Conservation (phyloP, 2,329 filamentous ascomycete species). For the Monilinia fructigena region DNA sequence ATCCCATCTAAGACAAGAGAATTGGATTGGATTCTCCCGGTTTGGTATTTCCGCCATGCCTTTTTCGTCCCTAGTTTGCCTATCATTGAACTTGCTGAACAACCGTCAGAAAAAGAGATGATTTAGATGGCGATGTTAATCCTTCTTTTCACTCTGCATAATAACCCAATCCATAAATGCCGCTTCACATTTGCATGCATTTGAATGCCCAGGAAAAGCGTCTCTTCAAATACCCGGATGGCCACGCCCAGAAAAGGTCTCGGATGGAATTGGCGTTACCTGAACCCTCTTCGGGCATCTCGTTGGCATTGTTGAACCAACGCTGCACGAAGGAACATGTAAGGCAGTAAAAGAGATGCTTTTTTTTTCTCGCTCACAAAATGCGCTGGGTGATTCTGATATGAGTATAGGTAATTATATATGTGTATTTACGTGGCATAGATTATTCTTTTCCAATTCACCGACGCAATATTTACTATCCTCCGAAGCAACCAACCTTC, state of each 20-base stretch:
- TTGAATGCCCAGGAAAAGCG: neutral
- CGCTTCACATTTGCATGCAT: slow-evolving; percentile 4
- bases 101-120: neutral
- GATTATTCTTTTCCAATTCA: neutral
- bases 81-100: slow-evolving; percentile 16
- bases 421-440: slow-evolving; percentile 1
- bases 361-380: neutral
- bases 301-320: slow-evolving; percentile 17
- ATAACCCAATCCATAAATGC: neutral
- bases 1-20: slow-evolving; percentile 5
- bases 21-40: slow-evolving; percentile 15
- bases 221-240: neutral
- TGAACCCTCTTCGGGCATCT: slow-evolving; percentile 10
- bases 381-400: slow-evolving; percentile 15
- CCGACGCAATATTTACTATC: neutral
- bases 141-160: neutral
- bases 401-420: slow-evolving; percentile 1
- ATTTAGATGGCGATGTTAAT: slow-evolving; percentile 8
- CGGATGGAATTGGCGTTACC: neutral
- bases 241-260: slow-evolving; percentile 13
- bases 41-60: slow-evolving; percentile 5
- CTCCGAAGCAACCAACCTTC: neutral
- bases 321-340: slow-evolving; percentile 14
- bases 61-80: slow-evolving; percentile 12
- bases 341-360: slow-evolving; percentile 12